These are phyloP conservation scores for Erigeron philadelphicus DNA, from an alignment of 140 eudicot genomes.

Conservation along the genomic window DNA sequence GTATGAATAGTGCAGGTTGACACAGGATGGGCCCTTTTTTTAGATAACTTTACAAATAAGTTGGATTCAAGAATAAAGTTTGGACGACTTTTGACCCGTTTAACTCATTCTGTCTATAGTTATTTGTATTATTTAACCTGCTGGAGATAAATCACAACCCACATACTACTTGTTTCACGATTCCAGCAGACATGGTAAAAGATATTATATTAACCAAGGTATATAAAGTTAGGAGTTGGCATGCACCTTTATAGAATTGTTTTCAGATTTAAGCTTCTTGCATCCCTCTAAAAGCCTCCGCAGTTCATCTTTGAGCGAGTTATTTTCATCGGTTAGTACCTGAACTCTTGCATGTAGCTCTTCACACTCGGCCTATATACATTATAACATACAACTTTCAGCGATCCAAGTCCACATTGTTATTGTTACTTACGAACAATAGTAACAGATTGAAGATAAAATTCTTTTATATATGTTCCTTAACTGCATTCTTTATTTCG, in stretches of 20 bases:
- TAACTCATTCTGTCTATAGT: background rate
- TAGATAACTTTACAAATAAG: no score
- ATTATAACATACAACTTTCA: slow-evolving; percentile 7
- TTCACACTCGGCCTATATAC: slow-evolving; percentile 24
- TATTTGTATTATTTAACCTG: background rate
- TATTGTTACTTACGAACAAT: background rate
- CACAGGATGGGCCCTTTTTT: background rate
- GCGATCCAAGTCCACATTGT: background rate
- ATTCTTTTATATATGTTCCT: background rate
- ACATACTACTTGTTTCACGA: background rate
- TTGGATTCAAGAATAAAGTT: background rate
- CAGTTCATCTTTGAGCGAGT: slow-evolving; percentile 22
- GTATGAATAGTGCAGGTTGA: background rate
- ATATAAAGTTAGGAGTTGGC: background rate
- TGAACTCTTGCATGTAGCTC: slow-evolving; percentile 23
- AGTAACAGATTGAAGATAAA: background rate
- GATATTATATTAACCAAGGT: background rate
- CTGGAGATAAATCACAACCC: background rate
- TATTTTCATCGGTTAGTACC: slow-evolving; percentile 19
- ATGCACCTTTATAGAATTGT: slow-evolving; percentile 22
- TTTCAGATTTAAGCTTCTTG: slow-evolving; percentile 27
- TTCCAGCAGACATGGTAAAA: background rate
- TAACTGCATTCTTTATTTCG: background rate
- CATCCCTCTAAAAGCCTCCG: slow-evolving; percentile 25
- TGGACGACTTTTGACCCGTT: background rate